Evolutionary conservation across 805 yeast genomes (phyloP), one percentile per base, ranked within the genome.

Genomic region (Grigorovia jiainica): DNA sequence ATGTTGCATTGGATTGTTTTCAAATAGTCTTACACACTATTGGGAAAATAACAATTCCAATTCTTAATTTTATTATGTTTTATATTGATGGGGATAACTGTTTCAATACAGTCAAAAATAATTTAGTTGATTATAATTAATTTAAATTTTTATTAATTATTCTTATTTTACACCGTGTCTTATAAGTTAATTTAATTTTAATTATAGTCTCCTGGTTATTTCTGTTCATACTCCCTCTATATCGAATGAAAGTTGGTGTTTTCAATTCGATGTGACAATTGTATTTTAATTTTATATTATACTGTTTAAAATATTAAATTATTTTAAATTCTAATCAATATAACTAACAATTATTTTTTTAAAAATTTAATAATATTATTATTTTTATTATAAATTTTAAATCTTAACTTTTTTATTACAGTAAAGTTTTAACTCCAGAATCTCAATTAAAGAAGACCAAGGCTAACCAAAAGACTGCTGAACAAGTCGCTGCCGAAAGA

Each of bases 371-470:
- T 18, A 25, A 17, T 36, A 36, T 27, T 41, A 20, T 21, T 29
- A 31, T 20, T 20, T 5, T 21, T 21, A 16, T 7, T 35, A 35
- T 35, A 11, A 9, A 15, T 15, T 34, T 6, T 20, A 13, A 20
- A n/a, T 9, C 29, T 30, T 31, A 15, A 20, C 8, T 19, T 38
- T 30, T 32, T 31, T 33, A 23, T 45, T 24, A 44, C 52, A 65
- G 68, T 58, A 59, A 70, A 61, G 57, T 69, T 57, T 64, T 68
- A 53, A 68, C 68, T 53, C 95, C 95, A 78, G 95, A 84, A 79
- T 71, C 92, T 66, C 82, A 79, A 68, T 71, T 80, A 70, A 84
- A 84, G 80, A 79, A 82, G 76, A 68, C 81, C 61, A 77, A 82
- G 76, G 78, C 82, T 69, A 75, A 78, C 67, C 79, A 80, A 64